Base-by-base conservation (phyloP, 108 stramenopile genomes). In the Conticribra weissflogii region DNA sequence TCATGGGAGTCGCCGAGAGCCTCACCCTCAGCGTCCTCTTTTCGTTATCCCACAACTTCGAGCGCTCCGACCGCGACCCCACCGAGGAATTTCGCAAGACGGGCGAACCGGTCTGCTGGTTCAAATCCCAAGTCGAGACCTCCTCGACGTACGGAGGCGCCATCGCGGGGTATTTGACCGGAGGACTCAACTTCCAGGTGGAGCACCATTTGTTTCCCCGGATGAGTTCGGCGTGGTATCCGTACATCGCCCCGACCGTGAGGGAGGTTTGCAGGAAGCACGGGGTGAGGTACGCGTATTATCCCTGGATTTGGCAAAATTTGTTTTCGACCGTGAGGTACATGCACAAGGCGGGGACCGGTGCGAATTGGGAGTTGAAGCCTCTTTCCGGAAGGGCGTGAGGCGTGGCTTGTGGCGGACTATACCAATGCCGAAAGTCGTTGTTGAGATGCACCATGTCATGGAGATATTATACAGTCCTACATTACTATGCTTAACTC, bases 171-270 rank as follows among this genome's bases (percentile, higher is more conserved):
- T 84, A 76, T 64, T 64, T 96, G 46, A 95, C 92, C 31, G 96
- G 96, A 28, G 94, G 95, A 29, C 82, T 97, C 57, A 97, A 97
- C 78, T 94, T 95, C 68, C 96, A 97, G 68, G 87, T 96, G 24
- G 96, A 97, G 78, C 96, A 97, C 72, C 96, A 97, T 72, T 74
- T 97, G 71, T 97, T 96, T 72, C 96, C 96, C 14, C 82, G 96
- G 17, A 93, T 97, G 91, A 76, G 74, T 52, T 86, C 85, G 17
- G 91, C 94, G 31, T 96, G 97, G 95, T 99, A 98, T 73, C 98
- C 98, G 0, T 92, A 81, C 74, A 99, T 99, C 78, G 97, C 98
- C 5, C 98, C 97, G 5, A 96, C 82, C 18, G 97, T 99, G 71
- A 88, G 95, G 50, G 74, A 87, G 60, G 78, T 97, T 33, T 98